phyloP scores from a whole-genome alignment of 805 yeast genomes.

The Starmerella geochares region DNA sequence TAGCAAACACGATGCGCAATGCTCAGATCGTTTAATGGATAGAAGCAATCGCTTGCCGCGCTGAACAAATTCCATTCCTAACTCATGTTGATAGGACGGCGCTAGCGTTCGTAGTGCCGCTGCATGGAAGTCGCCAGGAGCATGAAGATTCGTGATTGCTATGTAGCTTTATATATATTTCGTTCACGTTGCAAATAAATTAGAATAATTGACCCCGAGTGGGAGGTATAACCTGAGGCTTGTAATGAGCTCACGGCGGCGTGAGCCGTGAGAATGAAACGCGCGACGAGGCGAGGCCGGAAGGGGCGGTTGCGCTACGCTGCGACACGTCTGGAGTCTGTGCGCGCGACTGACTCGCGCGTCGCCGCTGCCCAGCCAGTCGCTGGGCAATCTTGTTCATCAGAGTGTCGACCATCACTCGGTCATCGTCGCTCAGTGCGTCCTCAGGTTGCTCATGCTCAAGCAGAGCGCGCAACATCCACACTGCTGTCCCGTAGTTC shows the following conservation, averaged over 20 bases:
- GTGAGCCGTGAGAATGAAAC: conserved; percentile 5
- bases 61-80: no score
- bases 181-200: background rate
- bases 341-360: background rate
- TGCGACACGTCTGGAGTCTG: conserved; percentile 7
- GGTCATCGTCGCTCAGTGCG: conserved; percentile 59
- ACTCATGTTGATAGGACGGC: no score
- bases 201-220: no score
- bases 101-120: no score
- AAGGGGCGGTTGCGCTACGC: background rate
- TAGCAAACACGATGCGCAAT: conserved; percentile 4
- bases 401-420: conserved; percentile 65
- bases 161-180: background rate
- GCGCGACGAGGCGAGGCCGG: conserved; percentile 4
- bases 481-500: conserved; percentile 80
- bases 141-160: background rate
- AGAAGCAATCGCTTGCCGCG: background rate
- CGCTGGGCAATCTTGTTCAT: conserved; percentile 75
- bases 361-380: conserved; percentile 44
- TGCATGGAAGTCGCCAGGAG: no score
- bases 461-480: conserved; percentile 87
- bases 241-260: background rate
- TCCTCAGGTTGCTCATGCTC: conserved; percentile 37
- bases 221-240: no score
- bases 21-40: background rate